A percentile compares a stretch with the other conserved stretches of the same genome.
These are phyloP conservation scores for Infundibulicybe gibba DNA, from an alignment of 768 basidiomycete species.

Conservation along the genomic window DNA sequence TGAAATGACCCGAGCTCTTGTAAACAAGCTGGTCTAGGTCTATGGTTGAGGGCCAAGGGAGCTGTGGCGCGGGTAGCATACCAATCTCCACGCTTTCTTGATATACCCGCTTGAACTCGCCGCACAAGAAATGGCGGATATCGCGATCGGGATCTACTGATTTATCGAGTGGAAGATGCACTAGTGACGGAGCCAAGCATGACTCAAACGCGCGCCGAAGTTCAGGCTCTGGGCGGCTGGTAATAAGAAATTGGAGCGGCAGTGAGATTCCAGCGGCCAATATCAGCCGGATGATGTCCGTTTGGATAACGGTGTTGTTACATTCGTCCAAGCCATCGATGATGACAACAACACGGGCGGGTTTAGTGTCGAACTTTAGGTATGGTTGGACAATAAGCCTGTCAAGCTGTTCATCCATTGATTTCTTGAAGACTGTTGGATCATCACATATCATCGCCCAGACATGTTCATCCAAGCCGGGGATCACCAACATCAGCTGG, in stretches of 20 bases:
- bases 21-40: conserved; percentile 3
- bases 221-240: conserved; percentile 5
- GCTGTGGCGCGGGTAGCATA: not conserved
- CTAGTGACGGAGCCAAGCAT: conserved; percentile 1
- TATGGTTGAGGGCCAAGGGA: not conserved
- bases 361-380: not conserved
- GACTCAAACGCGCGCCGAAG: conserved; percentile 6
- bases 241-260: conserved; percentile 5
- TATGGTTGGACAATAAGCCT: conserved; percentile 5
- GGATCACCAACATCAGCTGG: conserved; percentile 4
- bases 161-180: conserved; percentile 3
- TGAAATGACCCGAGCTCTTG: conserved; percentile 2
- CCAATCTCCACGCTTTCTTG: not conserved
- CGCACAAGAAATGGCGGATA: conserved; percentile 3
- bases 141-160: conserved; percentile 4
- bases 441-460: conserved; percentile 3
- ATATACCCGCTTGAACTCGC: not conserved
- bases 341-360: conserved; percentile 1
- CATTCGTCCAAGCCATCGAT: not conserved
- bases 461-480: conserved; percentile 2
- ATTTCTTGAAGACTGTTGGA: conserved; percentile 1
- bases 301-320: not conserved
- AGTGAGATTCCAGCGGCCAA: conserved; percentile 1
- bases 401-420: conserved; percentile 1
- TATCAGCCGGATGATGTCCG: conserved; percentile 6